Evolutionary conservation across 2,329 filamentous ascomycete species (phyloP).

Genomic region (Fusarium sp.): DNA sequence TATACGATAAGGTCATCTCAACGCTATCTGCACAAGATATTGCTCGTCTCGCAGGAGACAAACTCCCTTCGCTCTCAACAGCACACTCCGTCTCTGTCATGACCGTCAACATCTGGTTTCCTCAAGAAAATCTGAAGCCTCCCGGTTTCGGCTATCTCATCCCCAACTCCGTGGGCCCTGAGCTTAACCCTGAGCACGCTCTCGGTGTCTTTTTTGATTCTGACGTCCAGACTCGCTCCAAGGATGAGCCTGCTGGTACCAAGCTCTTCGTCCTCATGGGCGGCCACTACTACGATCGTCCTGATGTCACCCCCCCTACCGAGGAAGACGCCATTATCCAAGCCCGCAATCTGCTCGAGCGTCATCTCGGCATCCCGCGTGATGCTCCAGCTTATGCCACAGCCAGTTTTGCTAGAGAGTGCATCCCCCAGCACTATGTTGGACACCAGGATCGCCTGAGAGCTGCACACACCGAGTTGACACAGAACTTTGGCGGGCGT

Average conservation of each 20-base stretch:
- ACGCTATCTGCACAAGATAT: constrained; percentile 65
- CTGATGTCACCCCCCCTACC: constrained; percentile 57
- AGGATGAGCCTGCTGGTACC: constrained; percentile 71
- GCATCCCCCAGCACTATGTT: constrained; percentile 90
- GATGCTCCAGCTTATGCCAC: constrained; percentile 68
- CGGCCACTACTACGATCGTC: constrained; percentile 83
- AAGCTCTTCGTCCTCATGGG: constrained; percentile 96
- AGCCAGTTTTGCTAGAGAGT: constrained; percentile 70
- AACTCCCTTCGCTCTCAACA: constrained; percentile 59
- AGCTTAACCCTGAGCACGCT: constrained; percentile 81
- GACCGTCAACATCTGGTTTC: constrained; percentile 91
- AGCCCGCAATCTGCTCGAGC: constrained; percentile 73
- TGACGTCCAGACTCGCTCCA: constrained; percentile 60
- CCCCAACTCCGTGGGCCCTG: constrained; percentile 74
- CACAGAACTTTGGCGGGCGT: constrained; percentile 65
- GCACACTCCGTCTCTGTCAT: constrained; percentile 81
- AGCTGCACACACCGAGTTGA: constrained; percentile 63
- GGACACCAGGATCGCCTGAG: constrained; percentile 75
- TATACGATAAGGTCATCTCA: constrained; percentile 69
- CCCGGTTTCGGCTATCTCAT: constrained; percentile 92
- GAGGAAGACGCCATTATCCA: constrained; percentile 73
- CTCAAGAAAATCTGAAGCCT: constrained; percentile 68
- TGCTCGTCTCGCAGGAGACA: constrained; percentile 47
- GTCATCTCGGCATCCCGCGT: constrained; percentile 76
- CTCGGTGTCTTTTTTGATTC: constrained; percentile 95